phyloP scores from a whole-genome alignment of 805 yeast genomes.

The Grigorovia yakushimaensis region DNA sequence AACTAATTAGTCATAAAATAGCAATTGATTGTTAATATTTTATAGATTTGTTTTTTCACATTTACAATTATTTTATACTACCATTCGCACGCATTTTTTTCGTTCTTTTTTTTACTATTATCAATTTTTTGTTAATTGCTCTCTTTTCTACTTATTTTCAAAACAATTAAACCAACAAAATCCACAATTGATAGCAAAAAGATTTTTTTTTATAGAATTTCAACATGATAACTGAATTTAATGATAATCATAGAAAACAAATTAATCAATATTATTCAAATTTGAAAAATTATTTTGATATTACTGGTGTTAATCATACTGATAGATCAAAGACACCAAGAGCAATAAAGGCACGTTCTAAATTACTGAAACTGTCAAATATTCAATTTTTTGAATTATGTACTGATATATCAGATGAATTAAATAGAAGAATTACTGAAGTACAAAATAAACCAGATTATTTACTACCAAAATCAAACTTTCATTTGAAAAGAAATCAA shows the following conservation, averaged over 20 bases:
- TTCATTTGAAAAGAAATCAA: constrained; percentile 91
- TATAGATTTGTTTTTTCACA: no score
- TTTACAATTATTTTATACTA: no score
- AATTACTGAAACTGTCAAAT: constrained; percentile 66
- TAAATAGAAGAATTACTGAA: constrained; percentile 49
- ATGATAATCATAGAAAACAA: constrained; percentile 11
- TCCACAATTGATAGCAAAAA: no score
- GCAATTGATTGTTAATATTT: no score
- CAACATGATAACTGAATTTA: neutral
- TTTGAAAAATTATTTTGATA: constrained; percentile 19
- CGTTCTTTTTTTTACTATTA: no score
- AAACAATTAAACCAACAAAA: no score
- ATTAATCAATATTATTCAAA: constrained; percentile 21
- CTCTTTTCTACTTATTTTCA: no score
- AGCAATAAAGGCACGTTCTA: constrained; percentile 77
- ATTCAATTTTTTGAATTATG: constrained; percentile 83
- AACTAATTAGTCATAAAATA: no score
- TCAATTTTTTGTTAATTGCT: no score
- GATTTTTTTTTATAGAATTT: no score
- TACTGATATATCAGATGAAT: constrained; percentile 91
- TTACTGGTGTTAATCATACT: constrained; percentile 19
- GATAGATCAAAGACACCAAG: constrained; percentile 34
- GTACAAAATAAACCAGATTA: constrained; percentile 35
- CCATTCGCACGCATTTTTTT: no score
- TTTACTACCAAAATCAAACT: constrained; percentile 57